Conservation (phyloP, 1,139 yeast species). For the Yamadazyma atmosphaerica region DNA sequence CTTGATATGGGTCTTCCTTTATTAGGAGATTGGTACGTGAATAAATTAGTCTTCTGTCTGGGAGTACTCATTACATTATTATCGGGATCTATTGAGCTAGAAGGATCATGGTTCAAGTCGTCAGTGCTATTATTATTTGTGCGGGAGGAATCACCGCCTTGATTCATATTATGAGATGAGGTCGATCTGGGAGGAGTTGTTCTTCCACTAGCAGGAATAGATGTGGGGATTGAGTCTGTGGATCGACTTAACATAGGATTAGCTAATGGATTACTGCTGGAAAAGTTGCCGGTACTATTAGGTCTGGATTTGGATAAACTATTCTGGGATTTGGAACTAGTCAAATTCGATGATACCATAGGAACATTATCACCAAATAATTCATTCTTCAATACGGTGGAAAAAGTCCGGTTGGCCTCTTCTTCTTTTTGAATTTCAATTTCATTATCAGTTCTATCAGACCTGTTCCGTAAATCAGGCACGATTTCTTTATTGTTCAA, state of each 20-base stretch:
- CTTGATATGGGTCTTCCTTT: slow-evolving; percentile 60
- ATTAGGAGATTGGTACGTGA: slow-evolving; percentile 71
- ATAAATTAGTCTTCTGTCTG: slow-evolving; percentile 54
- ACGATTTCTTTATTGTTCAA: slow-evolving; percentile 50
- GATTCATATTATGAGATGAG: slow-evolving; percentile 12
- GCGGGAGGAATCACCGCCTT: not conserved
- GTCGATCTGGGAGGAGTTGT: slow-evolving; percentile 24
- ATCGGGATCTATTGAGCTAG: slow-evolving; percentile 12
- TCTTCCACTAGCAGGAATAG: slow-evolving; percentile 13
- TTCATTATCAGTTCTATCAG: slow-evolving; percentile 49
- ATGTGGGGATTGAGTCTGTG: slow-evolving; percentile 13
- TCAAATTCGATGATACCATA: slow-evolving; percentile 43
- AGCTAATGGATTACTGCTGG: slow-evolving; percentile 8
- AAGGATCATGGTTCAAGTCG: slow-evolving; percentile 8
- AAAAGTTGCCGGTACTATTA: slow-evolving; percentile 23
- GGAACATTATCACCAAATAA: slow-evolving; percentile 86
- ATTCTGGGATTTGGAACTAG: slow-evolving; percentile 14
- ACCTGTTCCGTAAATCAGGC: slow-evolving; percentile 34
- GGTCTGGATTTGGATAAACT: slow-evolving; percentile 17
- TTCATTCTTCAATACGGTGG: slow-evolving; percentile 84
- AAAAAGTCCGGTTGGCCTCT: slow-evolving; percentile 86
- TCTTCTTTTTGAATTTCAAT: slow-evolving; percentile 68
- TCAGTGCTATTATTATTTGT: slow-evolving; percentile 5
- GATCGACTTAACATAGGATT: slow-evolving; percentile 14
- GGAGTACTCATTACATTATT: slow-evolving; percentile 45